These are phyloP conservation scores for Mortierella sp. DNA, from an alignment of 371 early-diverging fungal genomes.

Conservation along the genomic window DNA sequence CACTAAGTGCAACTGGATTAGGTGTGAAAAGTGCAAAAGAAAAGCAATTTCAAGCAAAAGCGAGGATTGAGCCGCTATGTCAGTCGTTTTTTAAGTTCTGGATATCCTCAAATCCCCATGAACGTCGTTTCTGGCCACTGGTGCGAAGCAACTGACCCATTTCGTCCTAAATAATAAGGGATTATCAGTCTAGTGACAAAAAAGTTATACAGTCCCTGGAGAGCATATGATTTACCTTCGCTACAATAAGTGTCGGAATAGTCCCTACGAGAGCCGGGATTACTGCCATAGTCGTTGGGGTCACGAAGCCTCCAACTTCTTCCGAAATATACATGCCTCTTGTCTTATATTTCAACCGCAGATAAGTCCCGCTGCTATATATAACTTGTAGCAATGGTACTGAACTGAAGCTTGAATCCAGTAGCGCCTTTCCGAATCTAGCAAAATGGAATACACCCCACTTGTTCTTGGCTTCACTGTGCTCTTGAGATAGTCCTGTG, in stretches of 20 bases:
- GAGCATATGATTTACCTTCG: conserved; percentile 9
- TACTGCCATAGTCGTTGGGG: conserved; percentile 17
- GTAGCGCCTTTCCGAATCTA: conserved; percentile 29
- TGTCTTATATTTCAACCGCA: conserved; percentile 23
- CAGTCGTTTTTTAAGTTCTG: conserved; percentile 2
- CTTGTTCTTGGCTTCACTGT: conserved; percentile 21
- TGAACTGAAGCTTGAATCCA: conserved; percentile 17
- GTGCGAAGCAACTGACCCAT: background rate
- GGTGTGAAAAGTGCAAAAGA: too few species aligned
- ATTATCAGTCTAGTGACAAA: background rate
- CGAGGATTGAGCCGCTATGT: too few species aligned
- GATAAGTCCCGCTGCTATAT: conserved; percentile 24
- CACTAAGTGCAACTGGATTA: too few species aligned
- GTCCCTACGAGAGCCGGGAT: conserved; percentile 27
- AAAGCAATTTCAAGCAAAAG: too few species aligned
- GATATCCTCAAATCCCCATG: conserved; percentile 5
- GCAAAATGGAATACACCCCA: conserved; percentile 33
- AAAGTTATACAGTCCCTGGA: background rate
- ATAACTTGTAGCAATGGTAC: conserved; percentile 30
- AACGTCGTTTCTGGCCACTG: conserved; percentile 6
- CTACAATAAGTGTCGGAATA: conserved; percentile 26
- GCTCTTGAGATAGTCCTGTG: conserved; percentile 25
- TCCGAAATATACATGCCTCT: conserved; percentile 21
- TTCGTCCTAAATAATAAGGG: background rate
- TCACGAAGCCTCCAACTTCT: conserved; percentile 19